A percentile compares a stretch with the other conserved stretches of the same genome.
Evolutionary conservation across 2,329 filamentous ascomycete genomes (phyloP).

Genomic region (Curvularia verruculosa): DNA sequence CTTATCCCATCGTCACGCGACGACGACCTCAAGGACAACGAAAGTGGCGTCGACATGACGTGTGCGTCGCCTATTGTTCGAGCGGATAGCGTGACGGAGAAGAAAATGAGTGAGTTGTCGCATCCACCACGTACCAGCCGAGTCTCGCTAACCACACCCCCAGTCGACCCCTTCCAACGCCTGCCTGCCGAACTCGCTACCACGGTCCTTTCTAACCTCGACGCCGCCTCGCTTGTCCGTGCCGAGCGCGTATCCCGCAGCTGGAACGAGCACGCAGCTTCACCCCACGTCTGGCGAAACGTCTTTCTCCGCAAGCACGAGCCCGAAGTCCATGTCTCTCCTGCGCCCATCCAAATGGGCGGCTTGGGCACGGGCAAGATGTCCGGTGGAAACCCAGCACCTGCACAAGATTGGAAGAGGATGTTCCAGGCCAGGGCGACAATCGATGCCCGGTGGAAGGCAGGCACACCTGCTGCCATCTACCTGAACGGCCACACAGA

Average conservation of each 20-base stretch:
- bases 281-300: slow-evolving; percentile 65
- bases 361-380: slow-evolving; percentile 61
- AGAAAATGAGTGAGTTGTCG: slow-evolving; percentile 43
- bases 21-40: slow-evolving; percentile 46
- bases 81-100: slow-evolving; percentile 41
- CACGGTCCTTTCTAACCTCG: slow-evolving; percentile 65
- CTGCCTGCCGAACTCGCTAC: slow-evolving; percentile 66
- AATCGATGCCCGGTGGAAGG: slow-evolving; percentile 79
- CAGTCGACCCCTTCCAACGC: slow-evolving; percentile 58
- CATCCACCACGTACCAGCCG: not conserved
- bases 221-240: slow-evolving; percentile 61
- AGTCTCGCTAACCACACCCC: slow-evolving; percentile 16
- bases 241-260: slow-evolving; percentile 62
- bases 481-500: slow-evolving; percentile 94
- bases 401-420: slow-evolving; percentile 77
- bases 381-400: slow-evolving; percentile 54
- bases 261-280: slow-evolving; percentile 63
- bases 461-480: slow-evolving; percentile 77
- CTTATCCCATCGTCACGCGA: slow-evolving; percentile 20
- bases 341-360: slow-evolving; percentile 57
- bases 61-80: slow-evolving; percentile 43
- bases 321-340: slow-evolving; percentile 53
- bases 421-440: slow-evolving; percentile 80
- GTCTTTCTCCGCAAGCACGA: slow-evolving; percentile 65
- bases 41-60: slow-evolving; percentile 48